A percentile compares a stretch with the other conserved stretches of the same genome.
phyloP scores from a whole-genome alignment of 1,139 yeast species.

The Lodderomyces theae region DNA sequence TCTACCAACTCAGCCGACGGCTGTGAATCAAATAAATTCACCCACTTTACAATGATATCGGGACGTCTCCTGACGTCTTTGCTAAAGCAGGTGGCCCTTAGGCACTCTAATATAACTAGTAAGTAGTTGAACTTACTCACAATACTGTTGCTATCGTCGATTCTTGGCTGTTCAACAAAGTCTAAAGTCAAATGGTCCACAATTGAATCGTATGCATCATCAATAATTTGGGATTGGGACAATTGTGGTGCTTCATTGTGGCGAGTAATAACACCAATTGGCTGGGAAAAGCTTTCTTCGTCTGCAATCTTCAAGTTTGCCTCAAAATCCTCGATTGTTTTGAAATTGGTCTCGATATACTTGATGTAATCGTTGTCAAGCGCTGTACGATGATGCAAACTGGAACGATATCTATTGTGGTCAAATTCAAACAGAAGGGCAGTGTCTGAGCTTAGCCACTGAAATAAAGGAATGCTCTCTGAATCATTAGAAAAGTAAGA shows the following conservation, averaged over 20 bases:
- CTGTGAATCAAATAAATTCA: constrained; percentile 61
- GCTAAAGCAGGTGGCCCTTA: constrained; percentile 52
- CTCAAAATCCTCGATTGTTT: constrained; percentile 30
- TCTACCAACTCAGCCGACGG: constrained; percentile 52
- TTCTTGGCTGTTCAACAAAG: constrained; percentile 1
- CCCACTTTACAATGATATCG: constrained; percentile 54
- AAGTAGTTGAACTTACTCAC: constrained; percentile 17
- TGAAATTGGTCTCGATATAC: constrained; percentile 34
- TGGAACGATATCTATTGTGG: constrained; percentile 23
- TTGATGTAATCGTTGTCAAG: constrained; percentile 22
- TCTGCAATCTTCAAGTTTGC: background rate
- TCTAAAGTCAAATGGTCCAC: constrained; percentile 8
- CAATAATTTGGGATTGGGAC: constrained; percentile 16
- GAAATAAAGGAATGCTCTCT: constrained; percentile 17
- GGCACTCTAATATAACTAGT: constrained; percentile 53
- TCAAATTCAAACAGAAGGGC: constrained; percentile 34
- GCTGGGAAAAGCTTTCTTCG: constrained; percentile 14
- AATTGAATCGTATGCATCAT: constrained; percentile 28
- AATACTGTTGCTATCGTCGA: background rate
- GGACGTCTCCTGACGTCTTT: constrained; percentile 43
- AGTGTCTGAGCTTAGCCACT: constrained; percentile 34
- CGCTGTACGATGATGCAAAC: constrained; percentile 20
- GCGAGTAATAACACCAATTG: constrained; percentile 34
- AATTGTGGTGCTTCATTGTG: constrained; percentile 15
- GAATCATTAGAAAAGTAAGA: background rate